These are phyloP conservation scores for Hanseniaspora opuntiae DNA, from an alignment of 805 yeast genomes.

Conservation along the genomic window DNA sequence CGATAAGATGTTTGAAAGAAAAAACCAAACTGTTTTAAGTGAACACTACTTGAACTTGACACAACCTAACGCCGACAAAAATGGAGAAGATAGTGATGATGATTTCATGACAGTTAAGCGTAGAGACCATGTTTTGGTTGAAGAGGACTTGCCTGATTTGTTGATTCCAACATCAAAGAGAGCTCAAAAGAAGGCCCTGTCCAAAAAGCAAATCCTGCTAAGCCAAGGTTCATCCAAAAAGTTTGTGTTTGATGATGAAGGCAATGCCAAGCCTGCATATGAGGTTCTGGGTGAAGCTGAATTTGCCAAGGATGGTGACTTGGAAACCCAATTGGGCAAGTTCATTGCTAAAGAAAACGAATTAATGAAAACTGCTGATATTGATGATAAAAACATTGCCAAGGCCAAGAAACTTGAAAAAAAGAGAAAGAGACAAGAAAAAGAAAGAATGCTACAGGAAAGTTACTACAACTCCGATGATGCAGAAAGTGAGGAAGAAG, in stretches of 20 bases:
- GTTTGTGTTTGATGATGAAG: constrained; percentile 84
- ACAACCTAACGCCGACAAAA: constrained; percentile 30
- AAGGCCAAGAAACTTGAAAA: constrained; percentile 70
- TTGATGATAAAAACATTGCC: constrained; percentile 63
- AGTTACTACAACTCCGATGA: constrained; percentile 21
- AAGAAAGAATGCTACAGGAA: constrained; percentile 43
- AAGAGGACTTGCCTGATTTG: constrained; percentile 51
- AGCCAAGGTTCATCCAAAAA: constrained; percentile 60
- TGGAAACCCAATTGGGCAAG: constrained; percentile 49
- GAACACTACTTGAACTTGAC: constrained; percentile 75
- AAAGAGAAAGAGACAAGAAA: constrained; percentile 76
- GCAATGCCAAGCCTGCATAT: constrained; percentile 78
- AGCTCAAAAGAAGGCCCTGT: constrained; percentile 69
- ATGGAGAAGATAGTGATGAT: constrained; percentile 40
- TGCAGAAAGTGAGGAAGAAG: constrained; percentile 17
- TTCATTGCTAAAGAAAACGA: constrained; percentile 55
- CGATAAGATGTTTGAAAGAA: constrained; percentile 90
- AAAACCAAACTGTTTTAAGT: constrained; percentile 81
- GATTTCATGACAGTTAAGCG: constrained; percentile 77
- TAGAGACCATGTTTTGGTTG: constrained; percentile 54
- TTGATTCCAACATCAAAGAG: constrained; percentile 64
- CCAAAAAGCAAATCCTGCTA: constrained; percentile 60
- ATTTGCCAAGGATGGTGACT: constrained; percentile 58
- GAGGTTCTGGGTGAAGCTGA: constrained; percentile 85
- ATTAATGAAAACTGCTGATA: constrained; percentile 59